A percentile compares a stretch with the other conserved stretches of the same genome.
phyloP scores from a whole-genome alignment of 2,329 filamentous ascomycete species.

The Arachnomyces sp. region DNA sequence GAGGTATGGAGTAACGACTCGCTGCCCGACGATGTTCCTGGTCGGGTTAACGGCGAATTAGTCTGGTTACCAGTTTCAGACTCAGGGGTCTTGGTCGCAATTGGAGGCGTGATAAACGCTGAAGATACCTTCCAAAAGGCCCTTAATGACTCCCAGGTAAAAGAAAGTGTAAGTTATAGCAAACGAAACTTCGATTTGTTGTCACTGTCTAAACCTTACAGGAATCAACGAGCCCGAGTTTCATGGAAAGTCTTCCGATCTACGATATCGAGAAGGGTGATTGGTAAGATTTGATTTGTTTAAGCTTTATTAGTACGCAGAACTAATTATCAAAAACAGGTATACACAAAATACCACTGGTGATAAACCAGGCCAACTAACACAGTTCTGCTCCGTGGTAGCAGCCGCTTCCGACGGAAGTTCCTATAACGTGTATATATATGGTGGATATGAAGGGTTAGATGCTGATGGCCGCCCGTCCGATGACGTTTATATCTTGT shows the following conservation, averaged over 20 bases:
- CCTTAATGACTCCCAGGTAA: slow-evolving; percentile 4
- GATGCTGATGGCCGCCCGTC: slow-evolving; percentile 15
- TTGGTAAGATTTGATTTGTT: slow-evolving; percentile 16
- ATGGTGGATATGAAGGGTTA: slow-evolving; percentile 26
- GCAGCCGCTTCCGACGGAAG: slow-evolving; percentile 30
- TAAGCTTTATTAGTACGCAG: background rate
- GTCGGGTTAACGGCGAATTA: slow-evolving; percentile 57
- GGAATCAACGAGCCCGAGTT: slow-evolving; percentile 21
- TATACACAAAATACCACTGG: slow-evolving; percentile 36
- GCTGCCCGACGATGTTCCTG: slow-evolving; percentile 42
- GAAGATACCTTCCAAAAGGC: slow-evolving; percentile 11
- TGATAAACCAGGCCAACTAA: slow-evolving; percentile 27
- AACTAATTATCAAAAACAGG: slow-evolving; percentile 18
- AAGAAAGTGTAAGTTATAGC: slow-evolving; percentile 13
- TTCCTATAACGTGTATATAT: slow-evolving; percentile 30
- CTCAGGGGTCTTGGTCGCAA: slow-evolving; percentile 29
- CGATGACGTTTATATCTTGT: slow-evolving; percentile 28
- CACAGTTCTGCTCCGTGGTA: slow-evolving; percentile 36
- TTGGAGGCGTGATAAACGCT: slow-evolving; percentile 30
- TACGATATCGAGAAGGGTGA: slow-evolving; percentile 27
- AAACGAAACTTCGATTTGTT: too few relatives aligned
- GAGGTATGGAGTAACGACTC: slow-evolving; percentile 53
- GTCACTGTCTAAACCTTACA: slow-evolving; percentile 5
- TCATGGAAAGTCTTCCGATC: slow-evolving; percentile 31
- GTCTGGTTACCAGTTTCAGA: slow-evolving; percentile 50